Base-by-base conservation (phyloP, 2,329 filamentous ascomycete species). In the Pezicula rhizophila region DNA sequence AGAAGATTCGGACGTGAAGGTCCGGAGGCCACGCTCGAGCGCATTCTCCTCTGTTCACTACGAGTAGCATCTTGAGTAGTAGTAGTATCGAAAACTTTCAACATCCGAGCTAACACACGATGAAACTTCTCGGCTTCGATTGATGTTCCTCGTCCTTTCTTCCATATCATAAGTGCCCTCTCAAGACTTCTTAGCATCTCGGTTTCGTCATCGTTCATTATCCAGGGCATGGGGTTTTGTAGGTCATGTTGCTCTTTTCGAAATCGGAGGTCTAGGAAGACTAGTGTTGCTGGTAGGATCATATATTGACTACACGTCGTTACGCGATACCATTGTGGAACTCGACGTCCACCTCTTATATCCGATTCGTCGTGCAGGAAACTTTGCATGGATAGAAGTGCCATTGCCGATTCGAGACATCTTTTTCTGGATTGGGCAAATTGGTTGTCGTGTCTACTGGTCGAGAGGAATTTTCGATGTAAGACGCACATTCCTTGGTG, bases 331-430 rank as follows among this genome's bases (percentile, higher is more conserved):
- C 39, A 42, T 25, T 23, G 15, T 18, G 39, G 39, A 18, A 20
- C 7, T n/a, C 18, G 8, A 23, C 14, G 25, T 20, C 17, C 14
- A 8, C 39, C 39, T 42, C 39, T 42, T 17, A 42, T 25, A 7
- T 25, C n/a, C 14, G 39, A 18, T 23, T 42, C 39, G 14, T 42
- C 39, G 17, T 20, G 25, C 3, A 42, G 20, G 14, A 42, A 42
- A 7, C 25, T 2, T 23, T 42, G 39, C 20, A 42, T 18, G 8
- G 39, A 25, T 42, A 42, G n/a, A 10, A 42, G 20, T 20, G 39
- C 39, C 20, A 10, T 17, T 20, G 17, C 20, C 20, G 62, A 64
- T n/a, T 55, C 50, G 42, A 62, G 52, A 44, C 61, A 64, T 17
- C 63, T 51, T 12, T 56, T 48, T 14, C 47, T 48, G 3, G 55